A percentile compares a stretch with the other conserved stretches of the same genome.
Evolutionary conservation across 768 basidiomycete genomes (phyloP).

Genomic region (Hirschioporus abietinus): DNA sequence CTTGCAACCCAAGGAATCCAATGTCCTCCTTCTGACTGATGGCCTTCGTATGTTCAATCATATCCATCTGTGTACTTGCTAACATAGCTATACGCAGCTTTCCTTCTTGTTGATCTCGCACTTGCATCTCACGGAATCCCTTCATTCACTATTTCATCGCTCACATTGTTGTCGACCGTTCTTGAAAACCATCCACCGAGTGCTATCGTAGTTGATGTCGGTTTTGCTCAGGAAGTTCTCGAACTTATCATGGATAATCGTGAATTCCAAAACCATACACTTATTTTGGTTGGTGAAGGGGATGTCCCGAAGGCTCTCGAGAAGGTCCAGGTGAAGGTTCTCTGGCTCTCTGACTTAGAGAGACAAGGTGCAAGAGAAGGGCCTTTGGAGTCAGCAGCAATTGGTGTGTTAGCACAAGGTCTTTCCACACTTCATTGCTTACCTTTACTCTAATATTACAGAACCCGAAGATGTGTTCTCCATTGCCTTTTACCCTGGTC

Average conservation of each 20-base stretch:
- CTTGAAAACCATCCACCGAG: conserved; percentile 62
- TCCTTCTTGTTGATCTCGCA: conserved; percentile 74
- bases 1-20: conserved; percentile 54
- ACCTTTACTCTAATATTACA: conserved; percentile 19
- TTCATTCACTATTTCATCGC: conserved; percentile 59
- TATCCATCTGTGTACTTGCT: conserved; percentile 6
- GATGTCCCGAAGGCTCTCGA: conserved; percentile 43
- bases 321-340: conserved; percentile 41
- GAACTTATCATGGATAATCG: conserved; percentile 67
- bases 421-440: neutral
- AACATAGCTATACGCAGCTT: conserved; percentile 42
- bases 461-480: conserved; percentile 62
- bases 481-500: conserved; percentile 55
- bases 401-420: neutral
- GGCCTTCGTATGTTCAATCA: conserved; percentile 47
- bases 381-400: neutral
- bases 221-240: conserved; percentile 61
- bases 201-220: conserved; percentile 68
- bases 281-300: conserved; percentile 71
- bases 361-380: conserved; percentile 48
- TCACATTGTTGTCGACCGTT: conserved; percentile 56
- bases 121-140: conserved; percentile 64
- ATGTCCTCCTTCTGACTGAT: conserved; percentile 76
- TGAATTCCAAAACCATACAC: conserved; percentile 39
- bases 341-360: conserved; percentile 68